Evolutionary conservation across 768 basidiomycete genomes (phyloP), one percentile per base, ranked within the genome.

Genomic region (Mycena haematopus): DNA sequence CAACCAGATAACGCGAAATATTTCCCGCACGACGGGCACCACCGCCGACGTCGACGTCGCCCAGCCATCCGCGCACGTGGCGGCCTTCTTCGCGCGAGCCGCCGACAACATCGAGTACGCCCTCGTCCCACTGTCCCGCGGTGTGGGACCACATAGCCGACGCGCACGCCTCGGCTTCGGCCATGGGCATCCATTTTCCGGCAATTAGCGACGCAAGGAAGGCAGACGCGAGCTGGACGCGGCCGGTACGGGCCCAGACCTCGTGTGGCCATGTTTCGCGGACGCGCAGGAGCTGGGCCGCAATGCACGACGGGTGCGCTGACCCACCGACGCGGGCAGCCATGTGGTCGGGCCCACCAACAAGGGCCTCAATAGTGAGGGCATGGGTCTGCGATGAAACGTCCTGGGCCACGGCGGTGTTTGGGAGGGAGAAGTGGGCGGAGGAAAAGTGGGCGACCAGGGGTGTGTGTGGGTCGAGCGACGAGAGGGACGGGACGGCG

Each of bases 361-460:
- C 83, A 6, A 89, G 83, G 1, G 86, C 81, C 70, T 94, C 91
- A 38, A 93, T 85, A 0, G 86, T 85, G 25, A 91, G 80, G 0
- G 90, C 88, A 77, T 92, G 91, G 0, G 88, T 86, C 60, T 91
- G 88, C 3, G 92, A 88, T 1, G 92, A 92, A 0, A 89, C 92
- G 65, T 93, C 92, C 73, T 91, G 88, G 6, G 91, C 82, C 15
- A 87, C 84, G 13, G 91, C 90, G 14, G 88, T 86, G 66, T 90
- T 91, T 13, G 89, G 85, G 2, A 93, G 73, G 11, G 90, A 87
- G 69, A 93, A 91, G 0, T 83, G 82, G 24, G 84, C 84, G 0
- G 88, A 76, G 1, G 84, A 81, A 59, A 93, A 88, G 69, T 92
- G 91, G 1, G 83, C 76, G 68, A 90, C 84, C 8, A 93, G 75